phyloP scores from a whole-genome alignment of 176 grass and related monocot species.

The sorghum (Sorghum bicolor) region DNA sequence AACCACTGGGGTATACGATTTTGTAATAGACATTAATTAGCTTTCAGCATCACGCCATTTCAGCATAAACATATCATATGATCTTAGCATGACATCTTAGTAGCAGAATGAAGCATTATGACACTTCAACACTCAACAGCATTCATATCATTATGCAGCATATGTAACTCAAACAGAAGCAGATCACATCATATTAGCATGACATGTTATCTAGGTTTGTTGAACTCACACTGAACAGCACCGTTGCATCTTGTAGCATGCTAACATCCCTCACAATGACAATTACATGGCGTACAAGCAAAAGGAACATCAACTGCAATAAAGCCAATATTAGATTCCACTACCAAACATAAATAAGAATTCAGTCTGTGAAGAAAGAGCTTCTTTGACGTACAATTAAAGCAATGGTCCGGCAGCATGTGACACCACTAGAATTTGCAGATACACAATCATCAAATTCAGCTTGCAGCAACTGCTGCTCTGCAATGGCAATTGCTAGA shows the following conservation, averaged over 20 bases:
- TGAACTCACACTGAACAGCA: constrained; percentile 79
- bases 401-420: constrained; percentile 77
- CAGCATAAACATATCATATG: not conserved
- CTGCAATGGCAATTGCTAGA: constrained; percentile 80
- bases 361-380: not conserved
- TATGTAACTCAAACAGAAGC: not conserved
- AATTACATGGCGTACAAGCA: constrained; percentile 77
- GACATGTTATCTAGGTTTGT: not conserved
- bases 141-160: not conserved
- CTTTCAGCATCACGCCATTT: not conserved
- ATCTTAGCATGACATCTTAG: constrained; percentile 10
- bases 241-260: constrained; percentile 77
- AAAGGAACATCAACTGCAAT: constrained; percentile 77
- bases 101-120: not conserved
- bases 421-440: constrained; percentile 50
- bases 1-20: not conserved
- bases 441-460: constrained; percentile 76
- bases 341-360: not conserved
- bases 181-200: not conserved
- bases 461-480: constrained; percentile 83
- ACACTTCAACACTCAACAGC: not conserved
- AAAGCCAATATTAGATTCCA: not conserved
- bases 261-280: constrained; percentile 73
- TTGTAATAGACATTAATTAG: not conserved
- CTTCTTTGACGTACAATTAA: constrained; percentile 54